phyloP scores from a whole-genome alignment of 441 rosid genomes.

The Adansonia madagascariensis region DNA sequence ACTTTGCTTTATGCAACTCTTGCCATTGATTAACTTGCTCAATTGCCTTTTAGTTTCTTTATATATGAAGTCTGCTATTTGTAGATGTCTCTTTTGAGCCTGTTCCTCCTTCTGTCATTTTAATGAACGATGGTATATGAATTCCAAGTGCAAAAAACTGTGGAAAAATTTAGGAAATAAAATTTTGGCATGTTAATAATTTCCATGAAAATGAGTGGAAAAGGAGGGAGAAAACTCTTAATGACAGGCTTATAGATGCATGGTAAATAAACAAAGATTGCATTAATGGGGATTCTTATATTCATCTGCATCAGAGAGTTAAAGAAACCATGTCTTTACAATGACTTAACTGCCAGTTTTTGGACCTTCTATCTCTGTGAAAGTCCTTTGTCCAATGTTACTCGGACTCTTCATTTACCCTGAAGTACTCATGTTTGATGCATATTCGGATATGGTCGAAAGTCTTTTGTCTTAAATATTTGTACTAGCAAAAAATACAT shows the following conservation, averaged over 20 bases:
- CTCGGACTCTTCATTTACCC: too few species aligned
- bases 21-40: background rate
- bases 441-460: too few species aligned
- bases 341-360: background rate
- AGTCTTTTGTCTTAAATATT: too few species aligned
- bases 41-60: background rate
- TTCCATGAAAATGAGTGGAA: background rate
- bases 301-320: background rate
- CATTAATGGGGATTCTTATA: background rate
- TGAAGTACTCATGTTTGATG: too few species aligned
- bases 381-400: too few species aligned
- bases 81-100: background rate
- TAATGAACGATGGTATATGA: background rate
- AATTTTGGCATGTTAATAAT: background rate
- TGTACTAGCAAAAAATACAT: background rate
- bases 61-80: background rate
- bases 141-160: background rate
- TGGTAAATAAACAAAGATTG: background rate
- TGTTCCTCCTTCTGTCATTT: background rate
- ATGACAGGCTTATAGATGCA: background rate
- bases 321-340: background rate
- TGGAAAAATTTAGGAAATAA: background rate
- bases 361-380: background rate
- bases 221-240: slow-evolving; percentile 8
- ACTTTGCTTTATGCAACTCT: background rate